A percentile compares a stretch with the other conserved stretches of the same genome.
Evolutionary conservation across 176 grass and related monocot genomes (phyloP).

Genomic region (Alloteropsis semialata): DNA sequence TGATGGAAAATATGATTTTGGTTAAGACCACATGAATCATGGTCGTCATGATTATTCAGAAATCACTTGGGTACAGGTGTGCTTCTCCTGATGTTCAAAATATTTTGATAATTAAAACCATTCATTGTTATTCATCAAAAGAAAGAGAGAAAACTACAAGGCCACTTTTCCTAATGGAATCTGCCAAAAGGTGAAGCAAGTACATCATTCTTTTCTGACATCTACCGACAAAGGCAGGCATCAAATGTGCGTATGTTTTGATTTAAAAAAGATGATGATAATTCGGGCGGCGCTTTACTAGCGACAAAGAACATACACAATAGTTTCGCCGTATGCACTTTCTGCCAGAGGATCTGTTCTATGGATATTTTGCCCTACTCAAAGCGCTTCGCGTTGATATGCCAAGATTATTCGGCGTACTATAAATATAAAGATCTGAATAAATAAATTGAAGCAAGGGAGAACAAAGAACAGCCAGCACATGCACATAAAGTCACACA

Average conservation of each 20-base stretch:
- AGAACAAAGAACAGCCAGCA: neutral
- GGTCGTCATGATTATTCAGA: slow-evolving; percentile 12
- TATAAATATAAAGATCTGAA: slow-evolving; percentile 3
- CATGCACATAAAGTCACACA: slow-evolving; percentile 26
- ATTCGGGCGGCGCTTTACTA: slow-evolving; percentile 30
- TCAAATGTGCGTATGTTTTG: slow-evolving; percentile 23
- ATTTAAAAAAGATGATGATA: slow-evolving; percentile 30
- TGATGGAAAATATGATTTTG: slow-evolving; percentile 33
- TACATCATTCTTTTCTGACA: slow-evolving; percentile 8
- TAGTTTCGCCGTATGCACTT: slow-evolving; percentile 28
- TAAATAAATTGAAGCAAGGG: neutral
- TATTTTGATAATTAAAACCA: neutral
- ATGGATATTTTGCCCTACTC: slow-evolving; percentile 34
- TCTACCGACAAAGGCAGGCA: slow-evolving; percentile 22
- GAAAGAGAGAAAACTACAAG: too few relatives aligned
- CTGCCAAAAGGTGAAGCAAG: slow-evolving; percentile 19
- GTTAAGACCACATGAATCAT: slow-evolving; percentile 29
- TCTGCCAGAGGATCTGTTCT: slow-evolving; percentile 50
- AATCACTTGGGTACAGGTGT: neutral
- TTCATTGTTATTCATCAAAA: neutral
- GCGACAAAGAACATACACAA: slow-evolving; percentile 26
- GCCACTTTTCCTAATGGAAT: slow-evolving; percentile 18
- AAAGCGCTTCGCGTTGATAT: slow-evolving; percentile 23
- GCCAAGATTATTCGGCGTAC: slow-evolving; percentile 19
- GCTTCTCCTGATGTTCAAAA: neutral